These are phyloP conservation scores for Gossypium turneri DNA, from an alignment of 345 rosid genomes.

Conservation along the genomic window DNA sequence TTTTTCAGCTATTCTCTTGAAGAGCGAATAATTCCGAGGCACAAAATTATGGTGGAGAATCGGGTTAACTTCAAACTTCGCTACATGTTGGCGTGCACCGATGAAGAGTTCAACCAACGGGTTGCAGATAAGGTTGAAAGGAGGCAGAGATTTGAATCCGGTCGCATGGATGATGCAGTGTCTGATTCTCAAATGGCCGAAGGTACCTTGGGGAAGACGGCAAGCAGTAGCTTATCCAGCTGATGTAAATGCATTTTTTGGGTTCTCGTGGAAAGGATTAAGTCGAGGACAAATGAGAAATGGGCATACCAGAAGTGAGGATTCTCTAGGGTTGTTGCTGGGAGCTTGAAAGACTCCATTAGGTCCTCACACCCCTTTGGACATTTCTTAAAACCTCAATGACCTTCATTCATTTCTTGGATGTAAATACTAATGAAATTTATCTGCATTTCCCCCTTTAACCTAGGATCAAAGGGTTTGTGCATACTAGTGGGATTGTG, in stretches of 20 bases:
- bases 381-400: neutral
- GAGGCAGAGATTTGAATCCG: constrained; percentile 55
- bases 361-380: too few relatives aligned
- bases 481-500: neutral
- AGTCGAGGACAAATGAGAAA: neutral
- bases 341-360: neutral
- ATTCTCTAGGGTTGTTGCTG: neutral
- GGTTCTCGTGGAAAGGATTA: neutral
- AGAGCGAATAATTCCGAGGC: constrained; percentile 76
- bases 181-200: constrained; percentile 7
- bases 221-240: neutral
- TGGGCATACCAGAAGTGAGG: neutral
- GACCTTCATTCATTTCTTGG: neutral
- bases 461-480: neutral
- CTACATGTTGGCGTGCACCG: constrained; percentile 66
- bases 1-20: constrained; percentile 89
- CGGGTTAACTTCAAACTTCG: constrained; percentile 71
- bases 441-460: neutral
- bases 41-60: constrained; percentile 66
- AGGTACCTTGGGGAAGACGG: neutral
- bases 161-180: constrained; percentile 16
- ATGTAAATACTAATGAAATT: neutral
- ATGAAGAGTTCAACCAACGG: constrained; percentile 54
- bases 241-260: neutral
- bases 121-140: constrained; percentile 62